These are phyloP conservation scores for Teratosphaeria viscida DNA, from an alignment of 2,329 filamentous ascomycete species.

Conservation along the genomic window DNA sequence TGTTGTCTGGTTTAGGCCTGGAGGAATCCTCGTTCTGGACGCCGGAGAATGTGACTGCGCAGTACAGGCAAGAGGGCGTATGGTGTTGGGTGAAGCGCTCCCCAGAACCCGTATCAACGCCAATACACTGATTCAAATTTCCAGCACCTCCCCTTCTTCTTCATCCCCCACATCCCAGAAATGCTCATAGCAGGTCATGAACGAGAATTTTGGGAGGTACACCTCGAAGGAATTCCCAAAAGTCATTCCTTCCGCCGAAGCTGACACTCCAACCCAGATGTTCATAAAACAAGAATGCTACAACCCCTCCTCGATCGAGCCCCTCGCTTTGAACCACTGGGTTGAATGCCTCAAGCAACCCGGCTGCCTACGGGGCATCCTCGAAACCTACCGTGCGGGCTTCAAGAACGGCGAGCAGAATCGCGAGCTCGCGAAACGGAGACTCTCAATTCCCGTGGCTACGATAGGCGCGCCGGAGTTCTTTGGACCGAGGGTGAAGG, in stretches of 20 bases:
- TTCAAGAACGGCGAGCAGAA: slow-evolving; percentile 26
- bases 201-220: slow-evolving; percentile 26
- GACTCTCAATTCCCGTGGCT: slow-evolving; percentile 23
- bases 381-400: slow-evolving; percentile 26
- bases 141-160: slow-evolving; percentile 26
- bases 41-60: slow-evolving; percentile 22
- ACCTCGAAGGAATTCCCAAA: not conserved
- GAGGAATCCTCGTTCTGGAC: slow-evolving; percentile 25
- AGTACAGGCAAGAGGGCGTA: slow-evolving; percentile 24
- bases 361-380: slow-evolving; percentile 24
- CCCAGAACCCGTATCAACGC: not conserved
- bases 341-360: slow-evolving; percentile 24
- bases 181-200: slow-evolving; percentile 24
- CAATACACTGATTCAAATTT: not conserved
- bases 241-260: not conserved
- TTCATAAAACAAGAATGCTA: slow-evolving; percentile 33
- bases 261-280: slow-evolving; percentile 10
- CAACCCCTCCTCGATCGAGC: slow-evolving; percentile 27
- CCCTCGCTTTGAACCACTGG: slow-evolving; percentile 26
- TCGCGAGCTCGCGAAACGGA: slow-evolving; percentile 17
- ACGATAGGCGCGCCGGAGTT: slow-evolving; percentile 28
- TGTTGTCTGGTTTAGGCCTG: slow-evolving; percentile 22
- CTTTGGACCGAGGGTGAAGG: slow-evolving; percentile 24
- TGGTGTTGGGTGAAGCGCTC: slow-evolving; percentile 23
- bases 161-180: slow-evolving; percentile 28